Base-by-base conservation (phyloP, 192 early-diverging fungal genomes). In the Mortierella claussenii region DNA sequence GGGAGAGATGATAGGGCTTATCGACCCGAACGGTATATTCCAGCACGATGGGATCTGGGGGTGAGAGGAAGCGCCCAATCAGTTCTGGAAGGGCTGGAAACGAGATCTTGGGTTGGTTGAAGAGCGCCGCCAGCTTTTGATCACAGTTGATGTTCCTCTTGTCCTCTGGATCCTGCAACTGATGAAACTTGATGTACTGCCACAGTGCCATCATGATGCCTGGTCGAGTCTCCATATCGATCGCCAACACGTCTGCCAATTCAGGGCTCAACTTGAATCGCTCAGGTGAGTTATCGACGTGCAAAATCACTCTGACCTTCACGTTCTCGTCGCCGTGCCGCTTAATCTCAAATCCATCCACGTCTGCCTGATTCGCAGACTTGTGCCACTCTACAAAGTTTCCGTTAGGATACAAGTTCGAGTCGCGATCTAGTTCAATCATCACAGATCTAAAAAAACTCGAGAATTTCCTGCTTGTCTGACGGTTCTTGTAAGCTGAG, bases 121-220 rank as follows among this genome's bases (percentile, higher is more conserved):
- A 89, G 24, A 98, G 69, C 91, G 88, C 83, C 23, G 82, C 65
- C 26, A 98, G 80, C 21, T 83, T 84, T 9, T 83, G 83, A 78
- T 99, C 93, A 78, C 92, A 93, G 63, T 92, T 90, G 50, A 99
- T 93, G 26, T 90, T 79, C 50, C 93, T 79, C 66, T 95, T 94
- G 78, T 99, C 95, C 40, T 96, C 93, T 15, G 83, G 64, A 70
- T 97, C 96, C 83, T 97, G 96, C 52, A 99, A 80, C 45, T 92
- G 91, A 79, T 99, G 88, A 53, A 93, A 89, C 82, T 96, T 97
- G 65, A 99, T 91, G 69, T 99, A 99, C 76, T 99, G 93, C 96
- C 96, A 97, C 47, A 99, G 71, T 44, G 89, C 90, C 86, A 91
- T 89, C 55, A 97, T 91, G 45, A 96, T 89, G 36, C 87, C 86